Base-by-base conservation (phyloP, 2,329 filamentous ascomycete genomes). In the Fusarium pininemorale region DNA sequence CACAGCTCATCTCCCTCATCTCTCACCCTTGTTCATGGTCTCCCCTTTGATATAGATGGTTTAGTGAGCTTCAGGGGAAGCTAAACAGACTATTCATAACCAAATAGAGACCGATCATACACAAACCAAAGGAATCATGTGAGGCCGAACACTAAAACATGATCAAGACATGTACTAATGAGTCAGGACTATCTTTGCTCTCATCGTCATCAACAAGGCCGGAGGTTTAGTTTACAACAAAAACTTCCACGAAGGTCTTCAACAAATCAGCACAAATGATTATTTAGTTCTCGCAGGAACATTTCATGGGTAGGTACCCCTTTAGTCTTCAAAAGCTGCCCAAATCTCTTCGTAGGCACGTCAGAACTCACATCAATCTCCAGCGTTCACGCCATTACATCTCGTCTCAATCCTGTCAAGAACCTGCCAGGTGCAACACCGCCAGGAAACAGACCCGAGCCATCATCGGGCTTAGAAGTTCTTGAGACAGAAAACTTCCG, bases 161-260 rank as follows among this genome's bases (percentile, higher is more conserved):
- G 47, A n/a, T 42, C 26, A 14, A 37, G 32, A 26, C n/a, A 20
- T 18, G 14, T 26, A 18, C 62, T 73, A 54, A 70, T 48, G 45
- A 38, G 55, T 60, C 77, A 98, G 95, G 96, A 94, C 95, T 75
- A 93, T 99, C 82, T 96, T 97, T 83, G 92, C 95, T 67, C 92
- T 99, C 80, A 95, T 98, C 82, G 93, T 99, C 82, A 98, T 99
- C 87, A 98, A 98, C 88, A 99, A 99, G 89, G 95, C 96, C 74
- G 96, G 95, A 69, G 96, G 96, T 78, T 89, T 99, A 61, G 92
- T 99, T 84, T 99, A 97, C 87, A 96, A 98, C 84, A 94, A 95
- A 78, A 94, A 94, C 80, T 98, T 99, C 83, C 92, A 95, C 79
- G 91, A 96, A 48, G 94, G 90, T 51, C 89, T 99, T 68, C 93